Evolutionary conservation across 2,329 filamentous ascomycete genomes (phyloP), one percentile per base, ranked within the genome.

Genomic region (Nothopassalora personata): DNA sequence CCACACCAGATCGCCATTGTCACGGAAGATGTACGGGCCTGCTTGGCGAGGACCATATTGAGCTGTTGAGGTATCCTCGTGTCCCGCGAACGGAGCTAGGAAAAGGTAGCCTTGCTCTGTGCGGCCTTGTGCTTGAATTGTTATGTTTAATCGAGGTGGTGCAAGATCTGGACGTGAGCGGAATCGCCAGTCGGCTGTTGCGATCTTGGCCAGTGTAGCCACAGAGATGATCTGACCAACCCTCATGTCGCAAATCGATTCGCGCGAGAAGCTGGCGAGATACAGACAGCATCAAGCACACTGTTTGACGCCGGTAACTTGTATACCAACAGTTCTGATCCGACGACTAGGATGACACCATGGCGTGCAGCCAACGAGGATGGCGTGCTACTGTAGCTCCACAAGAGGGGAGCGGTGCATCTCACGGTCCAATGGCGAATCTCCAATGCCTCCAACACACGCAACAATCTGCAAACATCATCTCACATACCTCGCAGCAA

Each of bases 1-100:
- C 81, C 81, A 85, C 23, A 85, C 73, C 0, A 85, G 73, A 53
- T 83, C 80, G 1, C 82, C 82, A 33, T 81, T 71, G 63, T 82
- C 77, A 5, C 76, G 75, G 63, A 83, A 79, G 63, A 85, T 84
- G 66, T 84, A 85, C 0, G 81, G 79, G 0, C 74, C 80, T 1
- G 80, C 75, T 68, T 84, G 81, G 5, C 76, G 75, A 1, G 81
- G 80, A 0, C 78, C 79, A 58, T 78, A 74, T 66, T 59, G 49
- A 18, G 73, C 66, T 33, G 70, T n/a, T 49, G 64, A 56, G 5
- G 65, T 66, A 48, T 69, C 66, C 11, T 58, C 60, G 45, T 53
- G 63, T 3, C 66, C 65, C 1, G 69, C 65, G 51, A 73, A 76
- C 0, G 73, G 74, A 1, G 74, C 75, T 7, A 80, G 60, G 61